Base-by-base conservation (phyloP, 2,329 filamentous ascomycete species). In the Beauveria scarabaeidicola region DNA sequence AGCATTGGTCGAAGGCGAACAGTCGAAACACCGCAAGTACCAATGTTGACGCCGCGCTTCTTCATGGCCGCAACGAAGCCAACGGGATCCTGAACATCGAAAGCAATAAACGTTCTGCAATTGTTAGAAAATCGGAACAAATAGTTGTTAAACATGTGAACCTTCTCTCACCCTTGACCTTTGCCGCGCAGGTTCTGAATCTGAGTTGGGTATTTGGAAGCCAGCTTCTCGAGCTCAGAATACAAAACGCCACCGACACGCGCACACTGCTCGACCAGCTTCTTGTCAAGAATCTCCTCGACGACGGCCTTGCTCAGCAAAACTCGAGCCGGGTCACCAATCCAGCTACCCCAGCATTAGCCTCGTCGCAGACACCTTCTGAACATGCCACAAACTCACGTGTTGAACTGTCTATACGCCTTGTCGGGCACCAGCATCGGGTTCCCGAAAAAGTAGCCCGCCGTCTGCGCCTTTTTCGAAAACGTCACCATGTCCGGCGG, bases 401-500 rank as follows among this genome's bases (percentile, higher is more conserved):
- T 91, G 77, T 92, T 92, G 77, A 92, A 93, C 75, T 93, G 89
- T 63, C 89, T 83, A 77, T 91, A 92, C 32, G 89, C 86, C 77
- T 90, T 89, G 75, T 91, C 91, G 25, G 89, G 89, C 54, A 87
- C 78, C 54, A 93, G 78, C 48, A 82, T 83, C n/a, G 82, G 79
- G 77, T 91, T 86, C 47, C 87, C 87, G 70, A 84, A 93, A 77
- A 89, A 93, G 78, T 91, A 93, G 3, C 89, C 89, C 13, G 89
- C 89, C 17, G 89, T 88, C 75, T 93, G 89, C 2, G 89, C 89
- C 77, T 93, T 93, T 81, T 93, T 93, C 65, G 83, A 88, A 77
- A 93, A 93, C 29, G 89, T 92, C n/a, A 93, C 89, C 76, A 93
- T 91, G 70, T 93, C 89, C 1, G 89, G 89, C 23, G 89, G 87